Conservation (phyloP, 2,329 filamentous ascomycete species). For the Ophiostoma sp. region DNA sequence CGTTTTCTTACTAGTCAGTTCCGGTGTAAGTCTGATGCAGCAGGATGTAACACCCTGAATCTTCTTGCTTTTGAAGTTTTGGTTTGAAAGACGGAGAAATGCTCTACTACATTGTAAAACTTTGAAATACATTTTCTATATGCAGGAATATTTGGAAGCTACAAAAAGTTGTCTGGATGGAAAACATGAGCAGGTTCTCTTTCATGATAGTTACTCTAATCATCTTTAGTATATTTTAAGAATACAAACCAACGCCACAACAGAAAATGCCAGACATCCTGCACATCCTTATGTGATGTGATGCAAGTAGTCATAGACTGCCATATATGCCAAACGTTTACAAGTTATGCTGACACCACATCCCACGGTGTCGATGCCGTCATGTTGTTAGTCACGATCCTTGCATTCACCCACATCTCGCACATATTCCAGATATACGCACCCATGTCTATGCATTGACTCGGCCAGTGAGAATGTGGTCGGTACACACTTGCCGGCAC, state of each 20-base stretch:
- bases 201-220: no score
- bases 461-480: not conserved
- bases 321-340: not conserved
- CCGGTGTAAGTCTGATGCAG: not conserved
- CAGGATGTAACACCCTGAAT: not conserved
- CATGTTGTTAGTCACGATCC: not conserved
- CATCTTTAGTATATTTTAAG: no score
- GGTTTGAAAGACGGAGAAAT: not conserved
- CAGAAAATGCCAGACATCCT: not conserved
- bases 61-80: not conserved
- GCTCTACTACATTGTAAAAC: no score
- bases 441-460: not conserved
- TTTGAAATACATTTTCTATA: no score
- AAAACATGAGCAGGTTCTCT: no score
- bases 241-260: no score
- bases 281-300: not conserved
- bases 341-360: not conserved
- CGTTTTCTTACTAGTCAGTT: not conserved
- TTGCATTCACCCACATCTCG: not conserved
- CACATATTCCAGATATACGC: no score
- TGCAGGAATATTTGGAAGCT: no score
- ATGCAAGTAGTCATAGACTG: not conserved
- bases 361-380: not conserved
- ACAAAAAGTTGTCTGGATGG: no score
- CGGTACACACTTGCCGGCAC: not conserved